These are phyloP conservation scores for Millerozyma acaciae DNA, from an alignment of 805 yeast species.

Conservation along the genomic window DNA sequence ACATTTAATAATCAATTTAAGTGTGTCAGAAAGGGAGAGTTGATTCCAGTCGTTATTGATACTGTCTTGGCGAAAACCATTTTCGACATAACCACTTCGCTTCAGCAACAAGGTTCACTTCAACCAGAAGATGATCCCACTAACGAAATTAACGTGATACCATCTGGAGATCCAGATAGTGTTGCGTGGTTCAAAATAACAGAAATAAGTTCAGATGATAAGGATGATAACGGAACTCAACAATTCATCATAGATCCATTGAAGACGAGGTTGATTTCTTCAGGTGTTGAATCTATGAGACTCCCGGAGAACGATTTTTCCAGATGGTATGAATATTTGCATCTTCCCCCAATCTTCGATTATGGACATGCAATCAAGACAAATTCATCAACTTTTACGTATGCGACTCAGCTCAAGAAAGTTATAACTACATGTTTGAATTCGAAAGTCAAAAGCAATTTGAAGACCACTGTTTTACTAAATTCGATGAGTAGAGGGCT, in stretches of 20 bases:
- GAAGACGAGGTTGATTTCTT: slow-evolving; percentile 64
- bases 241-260: slow-evolving; percentile 64
- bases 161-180: slow-evolving; percentile 61
- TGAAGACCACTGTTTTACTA: slow-evolving; percentile 62
- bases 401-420: slow-evolving; percentile 49
- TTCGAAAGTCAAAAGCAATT: slow-evolving; percentile 23
- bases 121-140: slow-evolving; percentile 18
- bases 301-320: slow-evolving; percentile 32
- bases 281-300: slow-evolving; percentile 49
- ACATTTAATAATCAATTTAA: slow-evolving; percentile 58
- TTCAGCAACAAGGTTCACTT: slow-evolving; percentile 2
- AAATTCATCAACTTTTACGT: slow-evolving; percentile 34
- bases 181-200: slow-evolving; percentile 84
- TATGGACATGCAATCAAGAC: slow-evolving; percentile 20
- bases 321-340: slow-evolving; percentile 47
- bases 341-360: slow-evolving; percentile 39
- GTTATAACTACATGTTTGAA: slow-evolving; percentile 52
- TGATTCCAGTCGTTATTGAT: slow-evolving; percentile 77
- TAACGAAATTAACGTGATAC: slow-evolving; percentile 36
- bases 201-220: slow-evolving; percentile 40
- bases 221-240: slow-evolving; percentile 10
- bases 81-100: slow-evolving; percentile 26
- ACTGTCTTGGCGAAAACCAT: slow-evolving; percentile 58
- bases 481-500: slow-evolving; percentile 69
- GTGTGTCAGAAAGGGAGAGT: slow-evolving; percentile 59